phyloP scores from a whole-genome alignment of 305 asterid species.

The Caryopteris hybrid region DNA sequence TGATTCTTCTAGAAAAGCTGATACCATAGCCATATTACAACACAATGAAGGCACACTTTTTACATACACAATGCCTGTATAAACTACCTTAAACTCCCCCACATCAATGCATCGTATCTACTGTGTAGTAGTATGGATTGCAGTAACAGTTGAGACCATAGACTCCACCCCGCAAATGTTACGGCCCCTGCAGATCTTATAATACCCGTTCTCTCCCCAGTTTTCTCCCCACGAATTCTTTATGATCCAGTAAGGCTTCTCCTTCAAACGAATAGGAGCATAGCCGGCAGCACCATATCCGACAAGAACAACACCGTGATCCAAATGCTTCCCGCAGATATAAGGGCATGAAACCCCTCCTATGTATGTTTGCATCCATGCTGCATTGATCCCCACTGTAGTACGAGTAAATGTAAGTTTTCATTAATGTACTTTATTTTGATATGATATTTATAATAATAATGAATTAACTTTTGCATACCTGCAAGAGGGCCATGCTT shows the following conservation, averaged over 20 bases:
- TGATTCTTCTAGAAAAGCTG: too few species aligned
- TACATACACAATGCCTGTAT: too few species aligned
- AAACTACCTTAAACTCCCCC: too few species aligned
- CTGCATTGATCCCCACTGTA: constrained; percentile 81
- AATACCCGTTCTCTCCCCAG: constrained; percentile 86
- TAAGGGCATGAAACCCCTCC: constrained; percentile 85
- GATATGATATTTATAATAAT: too few species aligned
- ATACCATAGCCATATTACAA: background rate
- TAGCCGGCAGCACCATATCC: constrained; percentile 72
- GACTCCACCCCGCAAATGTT: constrained; percentile 77
- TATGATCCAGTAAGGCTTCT: constrained; percentile 84
- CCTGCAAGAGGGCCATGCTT: constrained; percentile 93
- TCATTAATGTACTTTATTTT: background rate
- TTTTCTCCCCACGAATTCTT: constrained; percentile 88
- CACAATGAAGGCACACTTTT: too few species aligned
- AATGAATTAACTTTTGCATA: too few species aligned
- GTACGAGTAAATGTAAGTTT: background rate
- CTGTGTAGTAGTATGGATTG: constrained; percentile 27
- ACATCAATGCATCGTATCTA: too few species aligned
- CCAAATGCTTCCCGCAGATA: constrained; percentile 52
- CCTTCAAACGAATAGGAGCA: constrained; percentile 71
- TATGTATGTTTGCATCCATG: constrained; percentile 85
- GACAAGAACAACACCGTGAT: constrained; percentile 75
- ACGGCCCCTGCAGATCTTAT: constrained; percentile 78
- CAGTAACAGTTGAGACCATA: constrained; percentile 76